A percentile compares a stretch with the other conserved stretches of the same genome.
phyloP scores from a whole-genome alignment of 805 yeast genomes.

The Lachancea sp. region DNA sequence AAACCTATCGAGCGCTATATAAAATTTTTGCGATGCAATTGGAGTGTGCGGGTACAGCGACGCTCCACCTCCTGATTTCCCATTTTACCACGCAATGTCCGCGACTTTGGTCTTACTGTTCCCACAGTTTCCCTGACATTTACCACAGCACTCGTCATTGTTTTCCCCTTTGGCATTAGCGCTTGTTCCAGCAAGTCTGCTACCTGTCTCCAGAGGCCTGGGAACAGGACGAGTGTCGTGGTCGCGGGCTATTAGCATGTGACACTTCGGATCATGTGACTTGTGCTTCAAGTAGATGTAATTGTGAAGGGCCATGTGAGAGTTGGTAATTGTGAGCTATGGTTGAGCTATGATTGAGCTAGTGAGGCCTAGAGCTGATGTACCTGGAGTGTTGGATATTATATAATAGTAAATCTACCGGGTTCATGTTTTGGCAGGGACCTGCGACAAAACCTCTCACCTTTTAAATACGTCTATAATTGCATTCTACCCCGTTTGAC shows the following conservation, averaged over 20 bases:
- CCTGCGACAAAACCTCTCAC: too few species aligned
- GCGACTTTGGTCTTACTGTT: neutral
- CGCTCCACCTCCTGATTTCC: too few species aligned
- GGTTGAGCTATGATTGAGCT: too few species aligned
- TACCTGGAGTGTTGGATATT: too few species aligned
- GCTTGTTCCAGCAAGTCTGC: neutral
- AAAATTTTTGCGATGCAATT: too few species aligned
- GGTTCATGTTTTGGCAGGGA: too few species aligned
- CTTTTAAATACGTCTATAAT: too few species aligned
- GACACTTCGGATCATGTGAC: constrained; percentile 19
- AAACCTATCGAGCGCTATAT: too few species aligned
- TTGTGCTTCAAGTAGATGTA: constrained; percentile 22
- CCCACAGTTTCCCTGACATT: constrained; percentile 8
- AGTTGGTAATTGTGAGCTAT: neutral
- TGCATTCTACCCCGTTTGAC: too few species aligned
- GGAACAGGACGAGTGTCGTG: constrained; percentile 12
- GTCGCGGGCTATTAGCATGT: constrained; percentile 19
- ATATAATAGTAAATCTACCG: too few species aligned
- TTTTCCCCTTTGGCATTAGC: neutral
- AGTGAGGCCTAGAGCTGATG: too few species aligned
- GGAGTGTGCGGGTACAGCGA: too few species aligned
- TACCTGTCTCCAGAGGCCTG: neutral
- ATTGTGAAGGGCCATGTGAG: constrained; percentile 21
- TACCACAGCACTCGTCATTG: constrained; percentile 8
- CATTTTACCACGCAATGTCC: neutral